A percentile compares a stretch with the other conserved stretches of the same genome.
These are phyloP conservation scores for Teratosphaeria epicoccoides DNA, from an alignment of 2,329 filamentous ascomycete species.

Conservation along the genomic window DNA sequence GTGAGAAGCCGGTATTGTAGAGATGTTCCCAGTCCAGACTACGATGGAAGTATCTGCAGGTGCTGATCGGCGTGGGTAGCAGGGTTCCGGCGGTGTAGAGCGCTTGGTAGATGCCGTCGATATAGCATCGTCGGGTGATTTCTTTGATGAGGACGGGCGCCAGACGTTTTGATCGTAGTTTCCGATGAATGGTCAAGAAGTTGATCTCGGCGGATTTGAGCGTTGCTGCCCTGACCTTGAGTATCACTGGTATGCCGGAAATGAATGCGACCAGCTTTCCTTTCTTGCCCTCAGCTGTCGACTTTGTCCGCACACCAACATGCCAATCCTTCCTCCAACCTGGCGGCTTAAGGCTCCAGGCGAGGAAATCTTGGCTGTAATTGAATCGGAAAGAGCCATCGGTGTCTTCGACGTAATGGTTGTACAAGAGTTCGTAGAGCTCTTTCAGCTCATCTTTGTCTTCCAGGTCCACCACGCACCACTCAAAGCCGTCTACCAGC, in stretches of 20 bases:
- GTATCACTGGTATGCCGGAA: slow-evolving; percentile 75
- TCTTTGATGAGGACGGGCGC: slow-evolving; percentile 95
- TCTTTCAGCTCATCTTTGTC: slow-evolving; percentile 71
- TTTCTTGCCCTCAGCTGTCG: slow-evolving; percentile 46
- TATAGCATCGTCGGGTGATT: slow-evolving; percentile 83
- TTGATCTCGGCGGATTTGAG: slow-evolving; percentile 87
- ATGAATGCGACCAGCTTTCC: slow-evolving; percentile 91
- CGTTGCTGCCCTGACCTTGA: slow-evolving; percentile 66
- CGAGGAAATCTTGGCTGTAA: slow-evolving; percentile 78
- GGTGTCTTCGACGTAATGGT: slow-evolving; percentile 95
- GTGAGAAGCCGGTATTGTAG: slow-evolving; percentile 88
- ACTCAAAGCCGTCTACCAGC: slow-evolving; percentile 79
- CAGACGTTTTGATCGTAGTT: slow-evolving; percentile 83
- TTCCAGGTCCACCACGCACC: slow-evolving; percentile 80
- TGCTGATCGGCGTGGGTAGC: slow-evolving; percentile 82
- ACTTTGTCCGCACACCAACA: slow-evolving; percentile 69
- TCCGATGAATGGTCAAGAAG: slow-evolving; percentile 97
- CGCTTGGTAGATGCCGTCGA: slow-evolving; percentile 80
- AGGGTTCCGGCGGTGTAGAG: slow-evolving; percentile 92
- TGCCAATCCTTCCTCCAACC: slow-evolving; percentile 95
- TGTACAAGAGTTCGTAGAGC: slow-evolving; percentile 80
- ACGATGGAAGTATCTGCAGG: slow-evolving; percentile 90
- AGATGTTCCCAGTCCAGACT: slow-evolving; percentile 93
- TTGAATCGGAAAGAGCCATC: slow-evolving; percentile 97
- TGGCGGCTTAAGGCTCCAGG: slow-evolving; percentile 90